Evolutionary conservation across 306 rosid species (phyloP), one percentile per base, ranked within the genome.

Genomic region (Adenanthera pavonina): DNA sequence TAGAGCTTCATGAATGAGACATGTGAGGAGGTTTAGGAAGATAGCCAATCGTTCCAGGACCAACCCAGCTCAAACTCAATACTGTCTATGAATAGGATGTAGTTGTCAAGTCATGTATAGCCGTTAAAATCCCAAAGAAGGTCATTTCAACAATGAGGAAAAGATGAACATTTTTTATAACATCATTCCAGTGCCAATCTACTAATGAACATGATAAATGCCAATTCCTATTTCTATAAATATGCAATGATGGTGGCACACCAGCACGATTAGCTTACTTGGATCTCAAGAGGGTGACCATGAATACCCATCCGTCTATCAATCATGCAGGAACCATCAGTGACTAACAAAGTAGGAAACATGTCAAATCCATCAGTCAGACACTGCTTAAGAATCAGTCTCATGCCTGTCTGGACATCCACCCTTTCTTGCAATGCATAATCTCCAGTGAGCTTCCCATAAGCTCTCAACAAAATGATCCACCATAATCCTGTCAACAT

Each of bases 261-360:
- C 20, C 16, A 25, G 36, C 36, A 20, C 57, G 82, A 54, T 25
- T 53, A 64, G 78, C 94, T 84, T 85, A 92, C 97, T 82, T 94
- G 97, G 72, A 94, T 94, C 88, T 94, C 98, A 43, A 94, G 97
- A 66, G 98, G 98, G 88, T 94, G 98, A 54, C 98, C 98, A 75
- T 92, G 98, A 82, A 92, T 94, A 9, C 98, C 98, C 98, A 92
- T 92, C 82, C 98, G 91, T 83, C 98, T 88, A 87, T 94, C 98
- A 79, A 94, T 92, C 98, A 94, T 94, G 87, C 98, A 94, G 80
- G 98, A 92, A 80, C 98, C 97, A 78, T 94, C 98, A 33, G 94
- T 89, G 78, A 94, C 98, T 44, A 94, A 53, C 53, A 94, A 89
- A 71, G 98, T 80, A 49, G 98, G 98, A 90, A 94, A 94, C 98